These are phyloP conservation scores for Trametes meyenii DNA, from an alignment of 768 basidiomycete genomes.

Conservation along the genomic window DNA sequence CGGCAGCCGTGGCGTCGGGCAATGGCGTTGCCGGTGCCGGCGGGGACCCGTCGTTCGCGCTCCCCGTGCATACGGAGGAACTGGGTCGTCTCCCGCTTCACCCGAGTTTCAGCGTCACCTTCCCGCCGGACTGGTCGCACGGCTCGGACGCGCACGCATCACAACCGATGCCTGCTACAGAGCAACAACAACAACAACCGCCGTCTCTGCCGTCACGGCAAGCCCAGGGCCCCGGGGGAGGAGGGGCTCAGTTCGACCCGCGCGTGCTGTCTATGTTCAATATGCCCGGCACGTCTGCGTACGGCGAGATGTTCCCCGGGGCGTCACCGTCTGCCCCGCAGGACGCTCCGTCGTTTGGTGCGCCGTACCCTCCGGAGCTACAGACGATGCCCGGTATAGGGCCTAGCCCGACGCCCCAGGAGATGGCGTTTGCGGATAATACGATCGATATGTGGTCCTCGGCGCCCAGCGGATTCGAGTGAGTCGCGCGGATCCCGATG, in stretches of 20 bases:
- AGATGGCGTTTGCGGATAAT: constrained; percentile 38
- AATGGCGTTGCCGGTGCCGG: constrained; percentile 22
- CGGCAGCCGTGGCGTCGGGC: background rate
- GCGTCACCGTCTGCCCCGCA: constrained; percentile 6
- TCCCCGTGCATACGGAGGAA: constrained; percentile 62
- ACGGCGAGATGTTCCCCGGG: constrained; percentile 31
- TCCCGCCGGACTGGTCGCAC: constrained; percentile 3
- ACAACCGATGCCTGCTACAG: background rate
- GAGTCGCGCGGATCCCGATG: constrained; percentile 34
- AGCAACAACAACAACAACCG: too few species aligned
- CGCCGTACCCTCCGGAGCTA: constrained; percentile 1
- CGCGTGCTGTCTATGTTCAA: constrained; percentile 28
- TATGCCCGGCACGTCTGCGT: constrained; percentile 25
- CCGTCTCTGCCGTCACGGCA: background rate
- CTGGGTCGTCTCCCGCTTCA: constrained; percentile 57
- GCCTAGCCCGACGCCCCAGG: constrained; percentile 11
- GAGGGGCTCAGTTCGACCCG: constrained; percentile 18
- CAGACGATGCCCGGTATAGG: constrained; percentile 7
- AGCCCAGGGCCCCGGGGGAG: background rate
- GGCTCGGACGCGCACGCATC: background rate
- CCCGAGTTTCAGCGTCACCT: constrained; percentile 19
- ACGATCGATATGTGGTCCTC: constrained; percentile 65
- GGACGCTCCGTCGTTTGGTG: constrained; percentile 1
- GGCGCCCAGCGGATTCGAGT: constrained; percentile 65
- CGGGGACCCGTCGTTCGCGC: constrained; percentile 30